These are phyloP conservation scores for Davidsoniella australis DNA, from an alignment of 2,329 filamentous ascomycete species.

Conservation along the genomic window DNA sequence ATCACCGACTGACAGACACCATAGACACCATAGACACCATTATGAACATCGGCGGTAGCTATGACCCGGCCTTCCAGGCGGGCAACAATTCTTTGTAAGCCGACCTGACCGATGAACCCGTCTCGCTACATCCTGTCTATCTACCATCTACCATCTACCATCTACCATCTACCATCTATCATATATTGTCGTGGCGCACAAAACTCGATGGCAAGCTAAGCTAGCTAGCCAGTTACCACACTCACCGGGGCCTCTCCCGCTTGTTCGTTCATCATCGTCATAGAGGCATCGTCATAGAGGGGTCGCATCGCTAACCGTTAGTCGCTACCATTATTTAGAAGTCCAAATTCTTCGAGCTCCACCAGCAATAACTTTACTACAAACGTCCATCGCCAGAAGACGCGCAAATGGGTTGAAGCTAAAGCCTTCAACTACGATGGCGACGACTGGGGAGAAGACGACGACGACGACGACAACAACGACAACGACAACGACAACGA, in stretches of 20 bases:
- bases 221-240: too few species aligned
- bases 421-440: slow-evolving; percentile 77
- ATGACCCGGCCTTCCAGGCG: slow-evolving; percentile 9
- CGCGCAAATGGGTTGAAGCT: slow-evolving; percentile 87
- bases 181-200: not conserved
- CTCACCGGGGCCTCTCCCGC: too few species aligned
- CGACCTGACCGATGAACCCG: not conserved
- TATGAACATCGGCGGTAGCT: slow-evolving; percentile 2
- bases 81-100: slow-evolving; percentile 6
- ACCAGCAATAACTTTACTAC: slow-evolving; percentile 43
- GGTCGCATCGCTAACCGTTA: too few species aligned
- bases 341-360: not conserved
- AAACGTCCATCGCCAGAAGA: slow-evolving; percentile 78
- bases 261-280: too few species aligned
- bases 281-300: too few species aligned
- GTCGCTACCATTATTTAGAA: not conserved
- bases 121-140: not conserved
- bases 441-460: slow-evolving; percentile 75
- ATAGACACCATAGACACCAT: too few species aligned
- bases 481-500: slow-evolving; percentile 46
- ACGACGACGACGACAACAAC: slow-evolving; percentile 30
- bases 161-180: too few species aligned
- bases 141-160: too few species aligned
- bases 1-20: too few species aligned
- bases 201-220: too few species aligned